Conservation (phyloP, 169 alveolate species). For the Eimeria praecox region DNA sequence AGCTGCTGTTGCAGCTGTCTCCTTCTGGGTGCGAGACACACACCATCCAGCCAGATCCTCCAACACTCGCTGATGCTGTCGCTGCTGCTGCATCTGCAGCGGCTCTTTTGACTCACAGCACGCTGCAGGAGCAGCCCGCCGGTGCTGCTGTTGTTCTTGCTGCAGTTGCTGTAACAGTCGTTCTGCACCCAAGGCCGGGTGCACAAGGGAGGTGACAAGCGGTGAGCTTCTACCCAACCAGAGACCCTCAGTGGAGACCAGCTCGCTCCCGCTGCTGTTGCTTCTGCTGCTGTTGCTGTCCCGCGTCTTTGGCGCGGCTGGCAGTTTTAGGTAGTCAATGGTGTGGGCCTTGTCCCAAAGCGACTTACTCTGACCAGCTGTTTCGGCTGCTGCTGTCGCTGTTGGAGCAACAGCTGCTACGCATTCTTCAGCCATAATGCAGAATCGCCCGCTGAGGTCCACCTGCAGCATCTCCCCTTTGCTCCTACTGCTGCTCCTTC, state of each 20-base stretch:
- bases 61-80: slow-evolving; percentile 8
- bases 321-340: slow-evolving; percentile 11
- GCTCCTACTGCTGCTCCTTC: neutral
- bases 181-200: slow-evolving; percentile 50
- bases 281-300: slow-evolving; percentile 42
- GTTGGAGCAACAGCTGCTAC: neutral
- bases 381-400: slow-evolving; percentile 7
- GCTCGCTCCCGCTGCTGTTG: slow-evolving; percentile 6
- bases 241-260: slow-evolving; percentile 18
- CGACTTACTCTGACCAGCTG: slow-evolving; percentile 13
- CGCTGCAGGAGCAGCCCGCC: neutral
- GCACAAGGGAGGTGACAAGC: slow-evolving; percentile 45
- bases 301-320: neutral
- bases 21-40: slow-evolving; percentile 31
- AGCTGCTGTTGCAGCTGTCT: slow-evolving; percentile 44
- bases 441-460: slow-evolving; percentile 35
- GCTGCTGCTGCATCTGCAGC: neutral
- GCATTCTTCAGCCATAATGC: slow-evolving; percentile 40
- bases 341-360: slow-evolving; percentile 60
- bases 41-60: slow-evolving; percentile 61
- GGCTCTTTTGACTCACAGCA: neutral
- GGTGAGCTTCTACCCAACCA: slow-evolving; percentile 24
- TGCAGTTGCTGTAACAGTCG: slow-evolving; percentile 66
- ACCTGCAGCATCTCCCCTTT: neutral
- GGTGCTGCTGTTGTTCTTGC: slow-evolving; percentile 26